Evolutionary conservation across 1,284 basidiomycete genomes (phyloP).

Genomic region (Dichomitus squalens): DNA sequence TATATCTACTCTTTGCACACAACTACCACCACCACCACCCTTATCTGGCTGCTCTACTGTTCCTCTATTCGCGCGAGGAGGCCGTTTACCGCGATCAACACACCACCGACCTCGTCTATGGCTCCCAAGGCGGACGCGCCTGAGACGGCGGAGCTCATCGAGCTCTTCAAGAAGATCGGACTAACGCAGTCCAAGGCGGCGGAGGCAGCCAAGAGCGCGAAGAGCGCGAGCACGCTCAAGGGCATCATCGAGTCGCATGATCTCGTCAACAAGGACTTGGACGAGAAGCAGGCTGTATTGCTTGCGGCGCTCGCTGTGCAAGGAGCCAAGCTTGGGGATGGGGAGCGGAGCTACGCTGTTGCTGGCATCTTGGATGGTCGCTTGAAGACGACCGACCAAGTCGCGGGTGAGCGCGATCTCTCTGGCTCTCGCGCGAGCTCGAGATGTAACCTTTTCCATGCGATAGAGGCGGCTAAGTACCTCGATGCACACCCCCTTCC

Average conservation of each 20-base stretch:
- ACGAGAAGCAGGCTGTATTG: slow-evolving; percentile 82
- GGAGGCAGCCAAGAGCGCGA: slow-evolving; percentile 82
- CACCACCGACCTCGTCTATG: slow-evolving; percentile 23
- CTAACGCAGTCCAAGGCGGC: slow-evolving; percentile 79
- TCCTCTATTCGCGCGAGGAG: neutral
- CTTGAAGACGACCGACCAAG: slow-evolving; percentile 86
- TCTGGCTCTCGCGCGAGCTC: neutral
- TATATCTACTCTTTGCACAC: slow-evolving; percentile 4
- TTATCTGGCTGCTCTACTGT: neutral
- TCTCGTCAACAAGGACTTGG: slow-evolving; percentile 53
- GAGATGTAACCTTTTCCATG: neutral
- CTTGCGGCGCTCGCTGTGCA: slow-evolving; percentile 72
- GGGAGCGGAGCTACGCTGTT: slow-evolving; percentile 71
- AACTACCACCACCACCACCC: neutral
- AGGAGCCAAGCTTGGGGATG: slow-evolving; percentile 58
- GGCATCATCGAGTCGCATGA: slow-evolving; percentile 68
- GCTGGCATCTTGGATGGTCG: slow-evolving; percentile 70
- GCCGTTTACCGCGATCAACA: neutral
- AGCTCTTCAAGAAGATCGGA: slow-evolving; percentile 81
- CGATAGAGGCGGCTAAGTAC: slow-evolving; percentile 79
- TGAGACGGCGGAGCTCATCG: slow-evolving; percentile 47
- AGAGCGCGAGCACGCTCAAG: slow-evolving; percentile 72
- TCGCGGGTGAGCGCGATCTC: slow-evolving; percentile 59
- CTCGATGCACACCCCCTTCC: slow-evolving; percentile 63
- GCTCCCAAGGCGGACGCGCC: slow-evolving; percentile 37